These are phyloP conservation scores for Cladophialophora bantiana DNA, from an alignment of 2,329 filamentous ascomycete genomes.

Conservation along the genomic window DNA sequence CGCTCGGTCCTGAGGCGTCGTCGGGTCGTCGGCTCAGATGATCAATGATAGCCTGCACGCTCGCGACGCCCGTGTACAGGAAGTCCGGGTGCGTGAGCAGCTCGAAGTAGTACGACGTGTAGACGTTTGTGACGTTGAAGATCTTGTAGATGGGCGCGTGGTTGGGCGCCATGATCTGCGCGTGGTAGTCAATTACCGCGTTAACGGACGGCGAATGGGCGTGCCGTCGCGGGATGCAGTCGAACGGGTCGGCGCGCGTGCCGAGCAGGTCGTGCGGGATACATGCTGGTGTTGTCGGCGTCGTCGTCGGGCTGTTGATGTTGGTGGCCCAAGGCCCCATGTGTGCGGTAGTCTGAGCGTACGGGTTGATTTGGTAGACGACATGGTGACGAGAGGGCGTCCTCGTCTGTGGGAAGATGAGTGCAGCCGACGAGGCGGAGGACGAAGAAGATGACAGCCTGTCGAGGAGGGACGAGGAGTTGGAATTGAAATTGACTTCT, in stretches of 20 bases:
- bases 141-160: too few relatives aligned
- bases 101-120: too few relatives aligned
- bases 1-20: neutral
- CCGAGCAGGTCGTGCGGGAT: constrained; percentile 7
- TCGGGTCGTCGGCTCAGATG: neutral
- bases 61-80: too few relatives aligned
- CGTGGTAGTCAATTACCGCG: neutral
- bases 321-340: too few relatives aligned
- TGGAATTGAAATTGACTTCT: neutral
- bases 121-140: too few relatives aligned
- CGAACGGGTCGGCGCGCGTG: constrained; percentile 4
- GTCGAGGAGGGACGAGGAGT: neutral
- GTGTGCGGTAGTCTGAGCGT: neutral
- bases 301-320: too few relatives aligned
- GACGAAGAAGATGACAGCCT: neutral
- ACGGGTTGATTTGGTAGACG: constrained; percentile 7
- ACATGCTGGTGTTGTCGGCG: too few relatives aligned
- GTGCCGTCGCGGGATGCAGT: constrained; percentile 1
- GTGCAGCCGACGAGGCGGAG: too few relatives aligned
- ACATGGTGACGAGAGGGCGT: neutral
- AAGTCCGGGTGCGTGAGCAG: too few relatives aligned
- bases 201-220: neutral
- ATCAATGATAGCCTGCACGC: neutral
- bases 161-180: constrained; percentile 3
- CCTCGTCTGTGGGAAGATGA: neutral